Conservation (phyloP, 495 filamentous ascomycete species). For the Sphaerosporella brunnea region DNA sequence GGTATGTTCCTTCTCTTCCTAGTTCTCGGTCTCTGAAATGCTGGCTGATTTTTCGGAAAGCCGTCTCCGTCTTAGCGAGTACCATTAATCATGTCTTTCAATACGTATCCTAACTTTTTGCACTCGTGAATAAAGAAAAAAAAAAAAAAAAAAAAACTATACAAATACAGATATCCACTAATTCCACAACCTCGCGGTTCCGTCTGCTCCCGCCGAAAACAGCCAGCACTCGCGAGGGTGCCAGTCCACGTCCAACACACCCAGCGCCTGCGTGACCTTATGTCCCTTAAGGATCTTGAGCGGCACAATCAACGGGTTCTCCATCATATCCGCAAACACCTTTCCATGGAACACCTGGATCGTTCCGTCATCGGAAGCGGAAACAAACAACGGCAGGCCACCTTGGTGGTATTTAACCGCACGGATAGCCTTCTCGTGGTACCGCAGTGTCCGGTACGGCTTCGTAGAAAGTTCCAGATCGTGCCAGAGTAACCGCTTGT, state of each 20-base stretch:
- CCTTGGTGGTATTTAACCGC: slow-evolving; percentile 70
- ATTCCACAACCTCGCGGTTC: slow-evolving; percentile 62
- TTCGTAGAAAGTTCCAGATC: slow-evolving; percentile 78
- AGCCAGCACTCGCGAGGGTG: slow-evolving; percentile 83
- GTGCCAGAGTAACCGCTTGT: slow-evolving; percentile 88
- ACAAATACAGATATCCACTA: slow-evolving; percentile 7
- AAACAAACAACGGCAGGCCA: slow-evolving; percentile 73
- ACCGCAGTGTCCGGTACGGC: slow-evolving; percentile 89
- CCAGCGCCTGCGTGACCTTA: slow-evolving; percentile 58
- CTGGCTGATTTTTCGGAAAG: no score
- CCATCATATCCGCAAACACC: slow-evolving; percentile 81
- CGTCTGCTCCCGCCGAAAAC: slow-evolving; percentile 87
- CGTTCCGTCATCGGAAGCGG: slow-evolving; percentile 82
- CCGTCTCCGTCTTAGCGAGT: no score
- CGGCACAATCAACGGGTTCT: slow-evolving; percentile 89
- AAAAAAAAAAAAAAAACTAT: no score
- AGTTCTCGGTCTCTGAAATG: no score
- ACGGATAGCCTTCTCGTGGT: slow-evolving; percentile 79
- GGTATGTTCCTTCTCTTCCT: no score
- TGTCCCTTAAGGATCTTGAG: slow-evolving; percentile 88
- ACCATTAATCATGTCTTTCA: no score
- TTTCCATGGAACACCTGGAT: slow-evolving; percentile 94
- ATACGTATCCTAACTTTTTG: no score
- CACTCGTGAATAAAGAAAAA: no score
- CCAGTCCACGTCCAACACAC: slow-evolving; percentile 89